Percentiles rank a stretch among this genome's conserved stretches.
Evolutionary conservation across 2,329 filamentous ascomycete genomes (phyloP).

Genomic region (Hypoxylon sp.): DNA sequence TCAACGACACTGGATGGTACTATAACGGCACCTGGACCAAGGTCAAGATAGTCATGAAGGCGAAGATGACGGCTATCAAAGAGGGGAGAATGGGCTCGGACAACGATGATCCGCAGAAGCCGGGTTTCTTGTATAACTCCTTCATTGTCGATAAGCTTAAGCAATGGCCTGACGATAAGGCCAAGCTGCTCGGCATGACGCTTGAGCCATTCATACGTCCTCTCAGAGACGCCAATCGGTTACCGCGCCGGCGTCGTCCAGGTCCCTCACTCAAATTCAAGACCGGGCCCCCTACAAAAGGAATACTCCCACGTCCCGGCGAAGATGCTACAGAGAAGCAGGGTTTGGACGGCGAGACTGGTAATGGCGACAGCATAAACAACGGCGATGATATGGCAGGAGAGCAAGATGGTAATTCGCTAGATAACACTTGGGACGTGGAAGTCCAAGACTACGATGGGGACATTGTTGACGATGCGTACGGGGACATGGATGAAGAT

Average conservation of each 20-base stretch:
- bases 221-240: conserved; percentile 41
- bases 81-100: conserved; percentile 61
- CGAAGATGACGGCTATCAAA: conserved; percentile 77
- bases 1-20: conserved; percentile 80
- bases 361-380: conserved; percentile 35
- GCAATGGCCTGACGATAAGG: conserved; percentile 41
- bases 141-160: conserved; percentile 47
- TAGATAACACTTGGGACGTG: conserved; percentile 41
- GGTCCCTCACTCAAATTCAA: conserved; percentile 3
- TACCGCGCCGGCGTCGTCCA: conserved; percentile 22
- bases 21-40: conserved; percentile 83
- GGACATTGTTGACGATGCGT: background rate
- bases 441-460: conserved; percentile 38
- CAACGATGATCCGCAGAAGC: conserved; percentile 48
- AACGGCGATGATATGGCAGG: conserved; percentile 37
- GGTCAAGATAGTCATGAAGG: conserved; percentile 85
- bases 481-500: conserved; percentile 28
- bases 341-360: too few species aligned
- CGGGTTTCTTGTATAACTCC: conserved; percentile 52
- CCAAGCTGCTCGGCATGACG: conserved; percentile 39
- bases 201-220: conserved; percentile 44
- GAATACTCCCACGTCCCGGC: too few species aligned
- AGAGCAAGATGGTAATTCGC: too few species aligned
- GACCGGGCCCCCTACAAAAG: too few species aligned
- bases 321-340: too few species aligned